Base-by-base conservation (phyloP, 305 asterid species). In the Fraxinus dipetala region DNA sequence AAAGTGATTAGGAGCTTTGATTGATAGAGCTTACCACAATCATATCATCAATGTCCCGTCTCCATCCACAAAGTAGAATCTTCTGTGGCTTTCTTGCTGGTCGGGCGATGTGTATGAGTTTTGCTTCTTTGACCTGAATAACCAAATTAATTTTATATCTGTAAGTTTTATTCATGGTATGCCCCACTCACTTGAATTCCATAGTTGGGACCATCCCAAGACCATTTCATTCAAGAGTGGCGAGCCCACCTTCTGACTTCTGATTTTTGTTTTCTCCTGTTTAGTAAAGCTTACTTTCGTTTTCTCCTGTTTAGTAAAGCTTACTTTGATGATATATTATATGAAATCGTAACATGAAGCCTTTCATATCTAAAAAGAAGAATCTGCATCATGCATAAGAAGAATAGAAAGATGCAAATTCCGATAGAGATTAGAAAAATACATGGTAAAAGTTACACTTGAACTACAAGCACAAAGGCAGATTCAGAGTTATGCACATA, bases 1-100 rank as follows among this genome's bases (percentile, higher is more conserved):
- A 88, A 86, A 88, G 79, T 83, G 89, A 91, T 93, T 86, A 92
- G 97, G 93, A 88, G 92, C 89, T 87, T 87, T 85, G 79, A 86
- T 84, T 75, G 77, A 90, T 82, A 81, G 88, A 90, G 87, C 95
- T 94, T 90, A 94, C 98, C 97, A 93, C 97, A 94, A 94, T 91
- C 98, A 94, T 94, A 93, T 94, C 98, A 94, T 93, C 96, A 90
- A 92, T 89, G 96, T 94, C 97, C 88, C 97, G 91, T 86, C 97
- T 90, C 97, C 98, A 93, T 93, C 97, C 98, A 92, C 95, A 90
- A 85, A 94, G 97, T 91, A 94, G 97, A 89, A 93, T 92, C 97
- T 92, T 94, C 97, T 92, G 97, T 87, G 97, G 91, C 95, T 83
- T 89, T 92, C 92, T 93, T 88, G 92, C 91, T 86, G 97, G 95